Conservation (phyloP, 192 early-diverging fungal species). For the Phycomyces blakesleeanus region DNA sequence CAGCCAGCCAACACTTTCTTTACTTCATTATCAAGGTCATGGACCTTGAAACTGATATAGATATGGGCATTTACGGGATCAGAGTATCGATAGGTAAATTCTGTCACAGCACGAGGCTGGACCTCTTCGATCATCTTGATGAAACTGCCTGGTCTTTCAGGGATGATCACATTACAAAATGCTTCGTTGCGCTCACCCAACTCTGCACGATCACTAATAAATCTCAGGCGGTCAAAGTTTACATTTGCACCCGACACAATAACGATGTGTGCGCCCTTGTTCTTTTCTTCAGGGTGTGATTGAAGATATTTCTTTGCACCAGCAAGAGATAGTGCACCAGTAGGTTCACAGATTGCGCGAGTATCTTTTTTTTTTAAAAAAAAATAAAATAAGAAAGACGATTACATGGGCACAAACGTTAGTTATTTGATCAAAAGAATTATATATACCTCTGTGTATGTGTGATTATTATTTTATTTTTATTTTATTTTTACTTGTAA, state of each 20-base stretch:
- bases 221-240: constrained; percentile 97
- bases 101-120: constrained; percentile 83
- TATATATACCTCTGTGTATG: too few relatives aligned
- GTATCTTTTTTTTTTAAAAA: too few relatives aligned
- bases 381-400: too few relatives aligned
- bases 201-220: constrained; percentile 93
- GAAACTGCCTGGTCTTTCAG: constrained; percentile 88
- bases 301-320: constrained; percentile 82
- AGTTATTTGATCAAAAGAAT: too few relatives aligned
- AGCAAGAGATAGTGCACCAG: constrained; percentile 86
- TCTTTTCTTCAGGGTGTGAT: constrained; percentile 32
- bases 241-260: constrained; percentile 95
- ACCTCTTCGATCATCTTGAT: constrained; percentile 76
- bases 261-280: constrained; percentile 61
- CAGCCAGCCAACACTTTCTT: constrained; percentile 64
- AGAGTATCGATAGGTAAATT: constrained; percentile 85
- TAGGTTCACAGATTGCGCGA: constrained; percentile 92
- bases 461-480: not conserved
- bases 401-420: too few relatives aligned
- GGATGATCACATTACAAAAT: constrained; percentile 87
- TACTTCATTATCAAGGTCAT: constrained; percentile 68
- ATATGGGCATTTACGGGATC: constrained; percentile 78
- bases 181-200: constrained; percentile 93
- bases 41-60: constrained; percentile 83
- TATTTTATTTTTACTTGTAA: not conserved